These are phyloP conservation scores for Nicotiana paniculata DNA, from an alignment of 257 asterid genomes.

Conservation along the genomic window DNA sequence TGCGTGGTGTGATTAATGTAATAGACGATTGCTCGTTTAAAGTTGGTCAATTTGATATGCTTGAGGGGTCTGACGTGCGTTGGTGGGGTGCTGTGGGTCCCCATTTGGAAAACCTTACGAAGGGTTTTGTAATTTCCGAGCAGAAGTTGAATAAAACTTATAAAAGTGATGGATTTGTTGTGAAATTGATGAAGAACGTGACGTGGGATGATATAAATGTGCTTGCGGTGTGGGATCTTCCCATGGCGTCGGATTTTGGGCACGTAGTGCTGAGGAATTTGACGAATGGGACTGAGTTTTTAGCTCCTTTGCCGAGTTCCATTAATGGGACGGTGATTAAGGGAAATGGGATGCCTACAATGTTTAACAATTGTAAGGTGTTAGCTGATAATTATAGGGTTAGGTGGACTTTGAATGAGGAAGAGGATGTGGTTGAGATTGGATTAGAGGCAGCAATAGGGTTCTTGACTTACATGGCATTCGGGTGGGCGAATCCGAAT, in stretches of 20 bases:
- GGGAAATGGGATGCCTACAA: constrained; percentile 38
- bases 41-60: constrained; percentile 84
- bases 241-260: constrained; percentile 90
- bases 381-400: constrained; percentile 59
- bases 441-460: constrained; percentile 86
- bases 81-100: constrained; percentile 90
- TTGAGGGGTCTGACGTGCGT: constrained; percentile 74
- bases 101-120: constrained; percentile 65
- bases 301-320: not conserved
- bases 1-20: constrained; percentile 66
- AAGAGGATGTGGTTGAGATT: constrained; percentile 44
- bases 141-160: constrained; percentile 55
- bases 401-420: constrained; percentile 65
- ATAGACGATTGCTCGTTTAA: constrained; percentile 69
- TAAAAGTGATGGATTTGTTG: constrained; percentile 62
- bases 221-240: constrained; percentile 74
- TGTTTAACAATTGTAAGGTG: constrained; percentile 67
- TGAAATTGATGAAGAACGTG: constrained; percentile 50
- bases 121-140: constrained; percentile 67
- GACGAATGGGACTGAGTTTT: constrained; percentile 7
- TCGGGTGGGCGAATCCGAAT: constrained; percentile 92
- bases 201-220: constrained; percentile 80
- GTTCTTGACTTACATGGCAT: constrained; percentile 70
- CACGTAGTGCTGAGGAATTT: constrained; percentile 46
- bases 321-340: constrained; percentile 13